These are phyloP conservation scores for Ramalina intermedia DNA, from an alignment of 495 filamentous ascomycete species.

Conservation along the genomic window DNA sequence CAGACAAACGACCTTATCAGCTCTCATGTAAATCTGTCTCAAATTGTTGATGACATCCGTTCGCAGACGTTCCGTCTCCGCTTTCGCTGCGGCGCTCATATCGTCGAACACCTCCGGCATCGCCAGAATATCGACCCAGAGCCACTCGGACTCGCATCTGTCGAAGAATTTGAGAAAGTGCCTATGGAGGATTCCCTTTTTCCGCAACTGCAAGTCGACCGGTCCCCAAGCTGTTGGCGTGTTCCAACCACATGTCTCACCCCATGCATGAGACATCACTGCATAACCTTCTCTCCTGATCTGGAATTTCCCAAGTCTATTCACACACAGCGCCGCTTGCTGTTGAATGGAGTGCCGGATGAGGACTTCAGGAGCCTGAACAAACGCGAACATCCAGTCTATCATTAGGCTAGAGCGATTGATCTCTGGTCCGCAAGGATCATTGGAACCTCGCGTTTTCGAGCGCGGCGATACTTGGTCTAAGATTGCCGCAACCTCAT, in stretches of 20 bases:
- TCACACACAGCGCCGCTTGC: conserved; percentile 1
- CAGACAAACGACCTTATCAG: conserved; percentile 2
- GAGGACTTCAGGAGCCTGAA: background rate
- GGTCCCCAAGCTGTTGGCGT: background rate
- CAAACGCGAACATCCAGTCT: background rate
- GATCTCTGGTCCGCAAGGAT: background rate
- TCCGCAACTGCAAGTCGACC: background rate
- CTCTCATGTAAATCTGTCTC: background rate
- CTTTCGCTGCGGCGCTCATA: conserved; percentile 1
- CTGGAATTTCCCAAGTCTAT: background rate
- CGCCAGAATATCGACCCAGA: conserved; percentile 7
- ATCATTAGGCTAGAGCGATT: background rate
- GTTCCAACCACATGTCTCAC: conserved; percentile 2
- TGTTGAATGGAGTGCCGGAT: background rate
- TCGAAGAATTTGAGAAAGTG: background rate
- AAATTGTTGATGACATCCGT: conserved; percentile 2
- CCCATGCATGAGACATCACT: conserved; percentile 2
- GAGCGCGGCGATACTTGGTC: background rate
- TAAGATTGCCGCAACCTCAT: background rate
- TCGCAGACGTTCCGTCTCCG: background rate
- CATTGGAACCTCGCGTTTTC: background rate
- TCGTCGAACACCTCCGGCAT: conserved; percentile 8
- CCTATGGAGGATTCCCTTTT: background rate
- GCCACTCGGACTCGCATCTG: conserved; percentile 4
- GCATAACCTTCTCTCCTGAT: conserved; percentile 1